phyloP scores from a whole-genome alignment of 257 asterid species.

The Asclepias syriaca region DNA sequence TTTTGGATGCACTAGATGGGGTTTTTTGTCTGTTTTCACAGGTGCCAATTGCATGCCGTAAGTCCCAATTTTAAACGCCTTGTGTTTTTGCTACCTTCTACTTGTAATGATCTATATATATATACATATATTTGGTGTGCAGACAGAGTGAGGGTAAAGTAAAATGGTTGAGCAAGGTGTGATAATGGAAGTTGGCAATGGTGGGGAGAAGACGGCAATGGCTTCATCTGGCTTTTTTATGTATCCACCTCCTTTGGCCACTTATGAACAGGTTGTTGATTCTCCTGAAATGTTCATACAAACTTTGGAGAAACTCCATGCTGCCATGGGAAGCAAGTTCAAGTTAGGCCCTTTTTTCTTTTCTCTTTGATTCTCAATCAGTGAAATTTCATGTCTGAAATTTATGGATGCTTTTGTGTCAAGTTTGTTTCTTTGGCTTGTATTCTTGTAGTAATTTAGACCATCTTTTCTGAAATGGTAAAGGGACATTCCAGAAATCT shows the following conservation, averaged over 20 bases:
- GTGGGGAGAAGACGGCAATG: slow-evolving; percentile 20
- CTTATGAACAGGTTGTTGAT: slow-evolving; percentile 51
- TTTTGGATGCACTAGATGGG: slow-evolving; percentile 5
- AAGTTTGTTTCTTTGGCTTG: not conserved
- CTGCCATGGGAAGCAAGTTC: slow-evolving; percentile 75
- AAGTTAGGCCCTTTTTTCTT: slow-evolving; percentile 42
- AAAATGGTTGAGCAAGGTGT: slow-evolving; percentile 34
- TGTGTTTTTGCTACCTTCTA: not conserved
- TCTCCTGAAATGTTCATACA: slow-evolving; percentile 49
- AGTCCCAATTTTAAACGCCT: not conserved
- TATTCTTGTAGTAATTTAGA: not conserved
- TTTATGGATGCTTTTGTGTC: not conserved
- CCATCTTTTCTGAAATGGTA: not conserved
- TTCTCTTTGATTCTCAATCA: not conserved
- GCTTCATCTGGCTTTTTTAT: slow-evolving; percentile 38
- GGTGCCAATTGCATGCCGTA: slow-evolving; percentile 1
- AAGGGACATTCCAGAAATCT: not conserved
- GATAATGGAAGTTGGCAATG: slow-evolving; percentile 29
- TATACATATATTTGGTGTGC: not conserved
- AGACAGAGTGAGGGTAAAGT: slow-evolving; percentile 10
- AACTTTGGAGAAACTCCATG: slow-evolving; percentile 67
- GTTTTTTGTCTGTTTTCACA: slow-evolving; percentile 17
- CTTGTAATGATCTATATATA: not conserved
- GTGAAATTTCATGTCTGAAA: not conserved
- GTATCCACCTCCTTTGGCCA: slow-evolving; percentile 67